Evolutionary conservation across 1,139 yeast genomes (phyloP).

Genomic region (Diutina sp.): DNA sequence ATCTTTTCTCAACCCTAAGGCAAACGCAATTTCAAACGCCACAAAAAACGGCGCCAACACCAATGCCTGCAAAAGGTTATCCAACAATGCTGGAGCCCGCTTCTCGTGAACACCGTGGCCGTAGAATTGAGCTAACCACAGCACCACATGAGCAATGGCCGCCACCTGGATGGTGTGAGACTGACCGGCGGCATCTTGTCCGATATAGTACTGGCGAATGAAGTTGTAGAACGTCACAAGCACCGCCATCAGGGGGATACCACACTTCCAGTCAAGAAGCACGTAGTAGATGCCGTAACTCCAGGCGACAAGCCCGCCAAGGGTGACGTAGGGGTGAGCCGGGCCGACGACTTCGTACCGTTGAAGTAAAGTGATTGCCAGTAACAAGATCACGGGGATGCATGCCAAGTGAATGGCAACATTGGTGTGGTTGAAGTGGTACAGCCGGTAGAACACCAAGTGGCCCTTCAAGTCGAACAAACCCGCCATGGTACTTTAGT

Average conservation of each 20-base stretch:
- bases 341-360: neutral
- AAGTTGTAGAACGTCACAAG: conserved; percentile 31
- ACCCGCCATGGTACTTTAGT: conserved; percentile 7
- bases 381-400: conserved; percentile 63
- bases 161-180: conserved; percentile 16
- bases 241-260: conserved; percentile 23
- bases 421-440: conserved; percentile 60
- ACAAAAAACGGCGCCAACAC: conserved; percentile 90
- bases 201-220: conserved; percentile 12
- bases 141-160: conserved; percentile 24
- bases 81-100: conserved; percentile 79
- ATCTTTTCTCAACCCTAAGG: conserved; percentile 46
- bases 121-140: conserved; percentile 82
- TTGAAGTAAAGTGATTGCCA: conserved; percentile 22
- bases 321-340: conserved; percentile 25
- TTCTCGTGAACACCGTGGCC: conserved; percentile 81
- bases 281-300: conserved; percentile 29
- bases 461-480: conserved; percentile 49
- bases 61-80: conserved; percentile 71
- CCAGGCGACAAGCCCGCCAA: conserved; percentile 20
- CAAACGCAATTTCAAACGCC: conserved; percentile 60
- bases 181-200: conserved; percentile 7
- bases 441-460: conserved; percentile 70
- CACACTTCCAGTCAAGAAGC: conserved; percentile 28
- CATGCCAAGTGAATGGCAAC: conserved; percentile 67